A percentile compares a stretch with the other conserved stretches of the same genome.
phyloP scores from a whole-genome alignment of 371 early-diverging fungal genomes.

The Mycotypha africana region DNA sequence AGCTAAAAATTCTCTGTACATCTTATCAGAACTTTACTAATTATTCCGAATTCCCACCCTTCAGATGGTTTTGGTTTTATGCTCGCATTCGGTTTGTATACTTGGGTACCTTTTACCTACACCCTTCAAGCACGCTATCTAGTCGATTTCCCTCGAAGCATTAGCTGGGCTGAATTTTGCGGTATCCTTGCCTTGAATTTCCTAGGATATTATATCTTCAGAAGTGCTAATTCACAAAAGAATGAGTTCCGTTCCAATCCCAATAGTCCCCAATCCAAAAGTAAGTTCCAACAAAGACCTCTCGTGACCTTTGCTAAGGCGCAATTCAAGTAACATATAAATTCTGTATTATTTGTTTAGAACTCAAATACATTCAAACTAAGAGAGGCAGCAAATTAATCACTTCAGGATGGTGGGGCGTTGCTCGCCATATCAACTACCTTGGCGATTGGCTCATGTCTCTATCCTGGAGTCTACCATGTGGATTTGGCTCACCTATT shows the following conservation, averaged over 20 bases:
- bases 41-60: neutral
- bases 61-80: constrained; percentile 93
- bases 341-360: constrained; percentile 13
- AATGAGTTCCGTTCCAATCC: constrained; percentile 83
- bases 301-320: neutral
- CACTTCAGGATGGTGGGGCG: constrained; percentile 91
- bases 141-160: constrained; percentile 57
- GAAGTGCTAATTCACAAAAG: constrained; percentile 89
- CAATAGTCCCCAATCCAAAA: constrained; percentile 56
- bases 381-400: constrained; percentile 75
- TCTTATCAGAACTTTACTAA: too few species aligned
- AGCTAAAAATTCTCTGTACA: too few species aligned
- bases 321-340: too few species aligned
- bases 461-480: constrained; percentile 75
- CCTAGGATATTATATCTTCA: constrained; percentile 81
- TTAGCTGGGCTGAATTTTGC: constrained; percentile 42
- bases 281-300: constrained; percentile 22
- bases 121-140: constrained; percentile 88
- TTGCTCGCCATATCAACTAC: constrained; percentile 90
- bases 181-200: constrained; percentile 56
- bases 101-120: constrained; percentile 92
- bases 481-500: constrained; percentile 57
- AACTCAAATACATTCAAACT: constrained; percentile 81
- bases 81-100: constrained; percentile 85
- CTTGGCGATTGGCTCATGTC: constrained; percentile 87